Evolutionary conservation across 768 basidiomycete species (phyloP), one percentile per base, ranked within the genome.

Genomic region (Galerina marginata): DNA sequence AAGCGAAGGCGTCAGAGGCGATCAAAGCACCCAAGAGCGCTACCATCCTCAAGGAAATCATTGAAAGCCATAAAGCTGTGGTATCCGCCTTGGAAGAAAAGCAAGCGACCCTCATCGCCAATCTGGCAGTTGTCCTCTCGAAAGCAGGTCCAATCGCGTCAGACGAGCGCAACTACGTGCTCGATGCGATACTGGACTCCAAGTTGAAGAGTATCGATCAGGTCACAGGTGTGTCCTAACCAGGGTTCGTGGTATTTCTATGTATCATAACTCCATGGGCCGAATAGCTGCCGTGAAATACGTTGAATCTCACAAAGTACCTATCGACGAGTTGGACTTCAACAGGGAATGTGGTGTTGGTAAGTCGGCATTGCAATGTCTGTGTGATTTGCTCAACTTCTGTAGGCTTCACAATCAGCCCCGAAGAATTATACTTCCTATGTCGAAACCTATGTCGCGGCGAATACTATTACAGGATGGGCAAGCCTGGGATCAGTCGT

Each of bases 321-420:
- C 94, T 0, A 77, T 93, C 38, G 79, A 95, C 65, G 83, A 86
- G 11, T 75, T 68, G 10, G 88, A 87, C 43, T 96, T 98, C 69
- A 83, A 95, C 68, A 78, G 82, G 62, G 79, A 85, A 10, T 95
- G 93, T 71, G 96, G 96, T 63, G 88, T 98, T 60, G 96, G 96
- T 95, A 62, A 66, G 93, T 40, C 33, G 45, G 33, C 39, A 9
- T 45, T 15, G 39, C 15, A 4, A 55, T 54, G n/a, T 45, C 36
- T 40, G 6, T 40, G n/a, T 40, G 20, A 48, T 6, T 16, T 62
- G 58, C 20, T 54, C 6, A 42, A 33, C 44, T 43, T 25, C 55
- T 29, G 67, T 25, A 98, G 96, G 93, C 14, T 91, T 96, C 74
- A 85, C 79, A 56, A 90, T 98, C 59, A 86, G 90, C 0, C 64